A percentile compares a stretch with the other conserved stretches of the same genome.
These are phyloP conservation scores for Rhizophagus sp. DNA, from an alignment of 192 early-diverging fungal genomes.

Conservation along the genomic window DNA sequence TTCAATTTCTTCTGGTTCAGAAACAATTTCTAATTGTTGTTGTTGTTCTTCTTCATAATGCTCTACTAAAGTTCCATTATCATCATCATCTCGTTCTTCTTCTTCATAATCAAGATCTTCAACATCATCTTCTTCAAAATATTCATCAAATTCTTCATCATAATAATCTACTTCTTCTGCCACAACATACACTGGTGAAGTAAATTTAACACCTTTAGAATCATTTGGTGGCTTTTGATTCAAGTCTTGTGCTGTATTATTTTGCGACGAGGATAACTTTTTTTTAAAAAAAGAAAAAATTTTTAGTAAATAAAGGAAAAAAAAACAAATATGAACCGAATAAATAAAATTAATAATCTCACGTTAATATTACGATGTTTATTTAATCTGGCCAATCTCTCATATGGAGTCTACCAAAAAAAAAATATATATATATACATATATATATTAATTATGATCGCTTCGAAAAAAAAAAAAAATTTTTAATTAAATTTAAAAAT, in stretches of 20 bases:
- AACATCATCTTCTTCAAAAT: constrained; percentile 42
- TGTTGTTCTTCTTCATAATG: constrained; percentile 43
- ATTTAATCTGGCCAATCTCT: constrained; percentile 77
- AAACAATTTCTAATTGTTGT: constrained; percentile 35
- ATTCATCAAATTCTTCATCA: constrained; percentile 44
- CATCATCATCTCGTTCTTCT: constrained; percentile 22
- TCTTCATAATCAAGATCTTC: neutral
- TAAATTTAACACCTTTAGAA: constrained; percentile 15
- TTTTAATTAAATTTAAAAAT: neutral
- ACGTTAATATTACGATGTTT: constrained; percentile 71
- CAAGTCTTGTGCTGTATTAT: constrained; percentile 20
- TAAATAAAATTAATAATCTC: constrained; percentile 2
- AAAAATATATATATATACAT: neutral
- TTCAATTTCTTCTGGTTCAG: constrained; percentile 34
- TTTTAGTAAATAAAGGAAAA: neutral
- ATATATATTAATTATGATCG: neutral
- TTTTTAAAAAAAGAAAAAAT: too few relatives aligned
- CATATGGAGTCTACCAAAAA: constrained; percentile 75
- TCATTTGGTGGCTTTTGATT: constrained; percentile 7
- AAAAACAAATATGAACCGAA: too few relatives aligned
- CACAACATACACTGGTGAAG: constrained; percentile 23
- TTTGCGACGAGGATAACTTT: constrained; percentile 25
- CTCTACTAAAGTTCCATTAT: constrained; percentile 32
- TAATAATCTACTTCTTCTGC: constrained; percentile 50
- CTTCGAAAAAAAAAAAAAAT: too few relatives aligned